phyloP scores from a whole-genome alignment of 1,139 yeast species.

The Schwanniomyces etchellsii region DNA sequence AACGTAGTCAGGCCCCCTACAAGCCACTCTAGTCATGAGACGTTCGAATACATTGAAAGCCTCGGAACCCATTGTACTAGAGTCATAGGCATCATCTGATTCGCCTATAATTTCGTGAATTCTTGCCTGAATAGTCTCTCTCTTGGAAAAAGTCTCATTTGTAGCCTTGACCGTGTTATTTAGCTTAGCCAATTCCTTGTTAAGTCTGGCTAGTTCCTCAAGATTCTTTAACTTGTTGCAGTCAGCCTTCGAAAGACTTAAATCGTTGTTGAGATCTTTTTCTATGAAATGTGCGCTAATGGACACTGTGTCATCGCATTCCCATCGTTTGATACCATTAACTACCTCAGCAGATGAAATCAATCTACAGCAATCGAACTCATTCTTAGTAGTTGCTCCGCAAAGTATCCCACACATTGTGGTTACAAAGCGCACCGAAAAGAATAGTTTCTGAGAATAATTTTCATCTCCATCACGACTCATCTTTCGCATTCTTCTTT shows the following conservation, averaged over 20 bases:
- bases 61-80: constrained; percentile 1
- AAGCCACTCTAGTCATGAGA: constrained; percentile 37
- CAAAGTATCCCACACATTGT: constrained; percentile 20
- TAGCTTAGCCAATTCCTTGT: constrained; percentile 15
- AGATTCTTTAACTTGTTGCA: constrained; percentile 21
- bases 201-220: constrained; percentile 18
- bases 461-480: too few species aligned
- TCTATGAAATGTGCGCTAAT: constrained; percentile 11
- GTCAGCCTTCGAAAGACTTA: constrained; percentile 16
- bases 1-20: constrained; percentile 52
- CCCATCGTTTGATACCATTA: constrained; percentile 13
- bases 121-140: constrained; percentile 9
- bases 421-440: too few species aligned
- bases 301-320: constrained; percentile 11
- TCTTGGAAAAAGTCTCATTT: constrained; percentile 7
- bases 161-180: constrained; percentile 27
- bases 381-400: constrained; percentile 5
- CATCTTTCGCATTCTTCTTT: too few species aligned
- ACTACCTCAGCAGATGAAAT: background rate
- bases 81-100: constrained; percentile 1
- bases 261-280: constrained; percentile 11
- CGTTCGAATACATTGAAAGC: constrained; percentile 12
- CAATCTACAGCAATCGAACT: constrained; percentile 1
- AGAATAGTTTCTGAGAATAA: too few species aligned
- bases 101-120: constrained; percentile 8